phyloP scores from a whole-genome alignment of 495 filamentous ascomycete genomes.

The Neurospora sp. region DNA sequence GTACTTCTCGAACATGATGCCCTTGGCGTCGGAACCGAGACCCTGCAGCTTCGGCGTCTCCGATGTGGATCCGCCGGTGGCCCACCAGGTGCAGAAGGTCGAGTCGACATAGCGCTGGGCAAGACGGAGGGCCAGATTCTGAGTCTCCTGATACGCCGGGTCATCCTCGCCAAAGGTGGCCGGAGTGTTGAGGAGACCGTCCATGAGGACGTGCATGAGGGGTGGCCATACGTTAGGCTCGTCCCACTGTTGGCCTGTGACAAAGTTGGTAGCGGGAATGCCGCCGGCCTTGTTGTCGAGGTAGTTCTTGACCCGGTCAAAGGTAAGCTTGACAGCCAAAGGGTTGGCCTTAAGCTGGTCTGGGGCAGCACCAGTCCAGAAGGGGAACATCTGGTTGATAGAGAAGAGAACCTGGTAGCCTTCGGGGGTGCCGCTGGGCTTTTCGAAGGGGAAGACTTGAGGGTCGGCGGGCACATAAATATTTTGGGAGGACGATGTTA shows the following conservation, averaged over 20 bases:
- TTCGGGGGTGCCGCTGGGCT: conserved; percentile 19
- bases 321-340: conserved; percentile 32
- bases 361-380: conserved; percentile 43
- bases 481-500: conserved; percentile 31
- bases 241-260: conserved; percentile 43
- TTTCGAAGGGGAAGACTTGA: conserved; percentile 23
- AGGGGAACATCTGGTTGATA: conserved; percentile 37
- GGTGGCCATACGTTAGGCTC: conserved; percentile 44
- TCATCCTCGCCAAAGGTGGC: conserved; percentile 35
- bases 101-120: conserved; percentile 41
- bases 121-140: conserved; percentile 29
- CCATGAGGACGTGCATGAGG: conserved; percentile 36
- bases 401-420: conserved; percentile 33
- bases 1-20: conserved; percentile 45
- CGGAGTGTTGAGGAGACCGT: conserved; percentile 36
- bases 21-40: conserved; percentile 20
- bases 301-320: conserved; percentile 22
- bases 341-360: conserved; percentile 32
- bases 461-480: conserved; percentile 28
- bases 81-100: conserved; percentile 42
- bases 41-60: conserved; percentile 33
- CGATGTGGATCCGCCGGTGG: conserved; percentile 37
- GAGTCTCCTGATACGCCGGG: conserved; percentile 29
- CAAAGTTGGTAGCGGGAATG: conserved; percentile 35
- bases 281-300: conserved; percentile 30